Evolutionary conservation across 2,329 filamentous ascomycete species (phyloP), one percentile per base, ranked within the genome.

Genomic region (Boeremia lycopersici): DNA sequence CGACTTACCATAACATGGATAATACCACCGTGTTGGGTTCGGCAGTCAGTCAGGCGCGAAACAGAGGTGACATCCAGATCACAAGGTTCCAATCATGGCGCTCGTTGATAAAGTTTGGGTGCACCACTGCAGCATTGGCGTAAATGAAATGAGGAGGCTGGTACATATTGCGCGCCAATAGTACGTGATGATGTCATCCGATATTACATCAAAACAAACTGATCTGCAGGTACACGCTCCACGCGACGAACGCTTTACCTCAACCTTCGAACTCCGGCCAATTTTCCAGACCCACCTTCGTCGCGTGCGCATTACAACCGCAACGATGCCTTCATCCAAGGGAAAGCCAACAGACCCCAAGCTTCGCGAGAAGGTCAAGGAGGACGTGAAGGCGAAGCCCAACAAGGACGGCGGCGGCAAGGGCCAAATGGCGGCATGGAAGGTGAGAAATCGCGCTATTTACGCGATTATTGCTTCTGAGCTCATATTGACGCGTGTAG

Each of bases 341-440:
- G 77, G 77, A 61, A 80, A 78, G 55, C 77, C 76, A 10, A 79
- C 77, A 5, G 76, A 79, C 60, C 75, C 76, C 1, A 75, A 79
- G 56, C 60, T 79, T 38, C 72, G 75, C 44, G 77, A 79, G 63
- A 69, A 78, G 61, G 74, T 78, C 26, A 79, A 78, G 62, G 73
- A 79, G 59, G 75, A 79, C 12, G 69, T 79, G n/a, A 79, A 79
- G 62, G 68, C 74, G 44, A 71, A 79, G 54, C 66, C 76, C 6
- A 79, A 80, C 50, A 78, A 79, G 56, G 76, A 78, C 60, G 77
- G 78, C 10, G 60, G 72, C 29, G 78, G 78, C n/a, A 78, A 79
- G 60, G 77, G 77, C 4, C 71, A 79, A 61, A 77, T 76, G 78
- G 76, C 75, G 45, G 78, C 77, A 38, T 80, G 78, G 78, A 80